phyloP scores from a whole-genome alignment of 805 yeast genomes.

The Pichia kluyveri region DNA sequence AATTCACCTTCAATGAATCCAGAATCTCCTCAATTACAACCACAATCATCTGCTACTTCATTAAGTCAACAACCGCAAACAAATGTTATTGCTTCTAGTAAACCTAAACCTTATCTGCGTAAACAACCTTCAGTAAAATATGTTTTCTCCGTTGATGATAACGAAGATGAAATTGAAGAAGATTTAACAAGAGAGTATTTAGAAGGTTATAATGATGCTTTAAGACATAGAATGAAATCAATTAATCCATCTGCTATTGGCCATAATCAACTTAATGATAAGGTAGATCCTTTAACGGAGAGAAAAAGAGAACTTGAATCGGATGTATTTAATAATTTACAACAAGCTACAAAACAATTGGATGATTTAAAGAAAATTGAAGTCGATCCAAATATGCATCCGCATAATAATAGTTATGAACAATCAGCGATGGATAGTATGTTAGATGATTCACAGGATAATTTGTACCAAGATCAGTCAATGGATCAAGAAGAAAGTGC shows the following conservation, averaged over 20 bases:
- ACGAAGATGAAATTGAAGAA: conserved; percentile 59
- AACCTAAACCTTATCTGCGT: conserved; percentile 17
- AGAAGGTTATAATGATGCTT: conserved; percentile 69
- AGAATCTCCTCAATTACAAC: conserved; percentile 6
- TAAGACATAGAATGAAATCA: conserved; percentile 33
- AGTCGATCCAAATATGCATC: conserved; percentile 17
- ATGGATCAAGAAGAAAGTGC: conserved; percentile 3
- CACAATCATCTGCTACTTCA: conserved; percentile 10
- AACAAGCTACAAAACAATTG: conserved; percentile 19
- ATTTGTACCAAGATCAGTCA: conserved; percentile 7
- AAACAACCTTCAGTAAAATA: conserved; percentile 25
- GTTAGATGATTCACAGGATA: not conserved
- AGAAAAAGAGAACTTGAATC: conserved; percentile 20
- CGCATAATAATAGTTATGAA: not conserved
- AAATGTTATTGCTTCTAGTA: not conserved
- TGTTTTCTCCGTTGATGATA: conserved; percentile 76
- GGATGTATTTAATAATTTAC: conserved; percentile 19
- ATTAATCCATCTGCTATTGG: not conserved
- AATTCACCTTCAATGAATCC: conserved; percentile 6
- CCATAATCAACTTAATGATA: conserved; percentile 7
- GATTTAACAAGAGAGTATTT: conserved; percentile 50
- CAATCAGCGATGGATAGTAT: not conserved
- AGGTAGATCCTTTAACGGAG: not conserved
- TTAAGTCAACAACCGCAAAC: conserved; percentile 8
- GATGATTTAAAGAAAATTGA: conserved; percentile 22